Base-by-base conservation (phyloP, 257 asterid species). In the Scutellaria barbata region DNA sequence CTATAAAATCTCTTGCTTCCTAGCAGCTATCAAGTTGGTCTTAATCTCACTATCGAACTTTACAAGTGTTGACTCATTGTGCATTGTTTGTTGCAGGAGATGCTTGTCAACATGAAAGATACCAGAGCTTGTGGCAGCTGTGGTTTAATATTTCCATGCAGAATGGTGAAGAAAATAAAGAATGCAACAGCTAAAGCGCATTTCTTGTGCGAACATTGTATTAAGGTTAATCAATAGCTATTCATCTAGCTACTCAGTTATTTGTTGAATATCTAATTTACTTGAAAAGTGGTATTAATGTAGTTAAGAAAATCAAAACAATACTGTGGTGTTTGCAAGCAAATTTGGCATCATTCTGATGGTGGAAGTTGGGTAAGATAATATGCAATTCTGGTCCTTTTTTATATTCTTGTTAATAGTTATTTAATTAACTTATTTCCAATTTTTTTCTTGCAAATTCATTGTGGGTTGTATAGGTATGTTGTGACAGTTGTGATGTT, bases 331-430 rank as follows among this genome's bases (percentile, higher is more conserved):
- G 81, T 92, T 76, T 95, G 99, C 90, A 81, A 89, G 83, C 69
- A 84, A 72, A 87, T 92, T 77, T 92, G 98, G 98, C 93, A 95
- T 69, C 96, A 86, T 68, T 87, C 97, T 62, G 99, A 95, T 77
- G 99, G 98, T 74, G 96, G 98, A 76, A 81, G 84, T 79, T 95
- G 98, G 98, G 99, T 95, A 77, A 88, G 93, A 76, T 48, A 61
- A 65, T 59, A 72, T 40, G 68, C 66, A 10, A 46, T 56, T 62
- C 33, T 75, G 52, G 74, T 78, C 60, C 45, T 59, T 13, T 73
- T 63, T 35, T 48, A 47, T 20, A 66, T 52, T 77, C 55, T 46
- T 68, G 13, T 71, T 47, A 16, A 60, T 59, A 18, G 18, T 37
- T 14, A 64, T 10, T 68, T 51, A 56, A 41, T 46, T 66, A 42